Percentiles rank a stretch among this genome's conserved stretches.
Evolutionary conservation across 208 protist species (phyloP).

Genomic region (Wallacemonas collosoma): DNA sequence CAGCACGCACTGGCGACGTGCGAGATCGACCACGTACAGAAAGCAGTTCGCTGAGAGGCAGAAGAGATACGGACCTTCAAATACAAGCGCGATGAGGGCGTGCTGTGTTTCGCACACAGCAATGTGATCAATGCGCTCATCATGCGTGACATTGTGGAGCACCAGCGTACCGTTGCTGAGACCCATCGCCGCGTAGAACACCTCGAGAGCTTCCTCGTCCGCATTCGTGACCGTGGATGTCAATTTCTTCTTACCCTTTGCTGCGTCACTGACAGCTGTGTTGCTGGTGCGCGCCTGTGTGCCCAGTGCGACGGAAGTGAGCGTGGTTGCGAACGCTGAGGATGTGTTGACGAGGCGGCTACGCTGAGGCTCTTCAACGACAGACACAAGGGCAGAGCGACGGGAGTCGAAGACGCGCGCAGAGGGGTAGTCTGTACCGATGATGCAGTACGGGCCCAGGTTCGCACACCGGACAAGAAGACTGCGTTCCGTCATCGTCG

Average conservation of each 20-base stretch:
- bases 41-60: constrained; percentile 49
- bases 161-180: constrained; percentile 81
- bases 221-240: background rate
- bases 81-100: constrained; percentile 46
- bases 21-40: constrained; percentile 50
- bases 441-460: constrained; percentile 59
- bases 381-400: constrained; percentile 36
- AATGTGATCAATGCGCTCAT: constrained; percentile 50
- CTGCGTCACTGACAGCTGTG: background rate
- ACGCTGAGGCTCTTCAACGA: constrained; percentile 55
- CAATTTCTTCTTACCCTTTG: background rate
- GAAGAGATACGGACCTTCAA: constrained; percentile 49
- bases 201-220: constrained; percentile 5
- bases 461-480: constrained; percentile 64
- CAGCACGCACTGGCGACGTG: constrained; percentile 25
- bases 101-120: constrained; percentile 70
- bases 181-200: constrained; percentile 60
- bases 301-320: constrained; percentile 65
- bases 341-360: constrained; percentile 23
- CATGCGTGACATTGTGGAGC: constrained; percentile 62
- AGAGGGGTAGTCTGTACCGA: constrained; percentile 78
- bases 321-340: constrained; percentile 53
- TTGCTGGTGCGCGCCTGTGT: constrained; percentile 11
- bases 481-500: constrained; percentile 70
- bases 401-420: constrained; percentile 73